Conservation (phyloP, 176 grass and related monocot genomes). For the Musa itinerans region DNA sequence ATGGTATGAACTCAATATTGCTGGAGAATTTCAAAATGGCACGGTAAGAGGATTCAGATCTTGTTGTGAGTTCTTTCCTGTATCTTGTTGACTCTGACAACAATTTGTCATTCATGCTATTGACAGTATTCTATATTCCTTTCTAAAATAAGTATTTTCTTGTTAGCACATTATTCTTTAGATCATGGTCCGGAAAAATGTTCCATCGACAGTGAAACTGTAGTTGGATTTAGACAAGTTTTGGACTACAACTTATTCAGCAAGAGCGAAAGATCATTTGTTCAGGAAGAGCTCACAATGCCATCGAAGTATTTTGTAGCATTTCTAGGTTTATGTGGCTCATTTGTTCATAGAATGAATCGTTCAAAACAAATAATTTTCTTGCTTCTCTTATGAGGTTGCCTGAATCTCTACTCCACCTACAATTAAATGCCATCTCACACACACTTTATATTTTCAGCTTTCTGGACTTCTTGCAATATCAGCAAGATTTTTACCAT, state of each 20-base stretch:
- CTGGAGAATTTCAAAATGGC: slow-evolving; percentile 55
- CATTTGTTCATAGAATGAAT: no score
- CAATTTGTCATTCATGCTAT: not conserved
- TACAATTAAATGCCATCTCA: not conserved
- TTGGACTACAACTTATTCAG: no score
- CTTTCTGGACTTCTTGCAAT: slow-evolving; percentile 43
- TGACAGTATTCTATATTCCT: not conserved
- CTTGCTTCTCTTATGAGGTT: not conserved
- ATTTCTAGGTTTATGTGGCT: no score
- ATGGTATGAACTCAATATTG: slow-evolving; percentile 54
- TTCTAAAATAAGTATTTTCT: not conserved
- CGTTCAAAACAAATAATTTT: not conserved
- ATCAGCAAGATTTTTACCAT: slow-evolving; percentile 33
- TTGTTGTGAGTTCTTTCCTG: not conserved
- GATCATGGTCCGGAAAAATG: no score
- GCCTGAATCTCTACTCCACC: not conserved
- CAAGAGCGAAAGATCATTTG: no score
- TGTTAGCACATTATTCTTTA: no score
- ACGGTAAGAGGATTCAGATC: slow-evolving; percentile 34
- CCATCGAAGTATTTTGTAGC: no score
- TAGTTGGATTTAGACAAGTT: no score
- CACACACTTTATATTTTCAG: slow-evolving; percentile 23
- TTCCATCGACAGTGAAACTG: no score
- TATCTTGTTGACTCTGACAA: not conserved
- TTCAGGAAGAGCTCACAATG: no score